Conservation (phyloP, 768 basidiomycete species). For the Suillus luteus region DNA sequence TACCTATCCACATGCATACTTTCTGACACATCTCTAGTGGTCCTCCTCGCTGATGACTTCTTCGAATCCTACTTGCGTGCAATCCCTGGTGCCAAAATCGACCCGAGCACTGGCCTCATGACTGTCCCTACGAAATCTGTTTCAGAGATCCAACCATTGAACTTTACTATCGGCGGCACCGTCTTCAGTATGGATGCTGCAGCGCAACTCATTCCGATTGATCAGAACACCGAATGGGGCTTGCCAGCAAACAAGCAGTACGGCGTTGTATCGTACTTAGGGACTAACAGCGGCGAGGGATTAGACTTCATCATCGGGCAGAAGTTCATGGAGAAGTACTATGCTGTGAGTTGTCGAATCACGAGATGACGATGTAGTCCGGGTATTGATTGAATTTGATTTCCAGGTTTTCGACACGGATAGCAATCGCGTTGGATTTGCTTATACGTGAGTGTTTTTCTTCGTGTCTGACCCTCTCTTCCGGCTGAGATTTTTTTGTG, state of each 20-base stretch:
- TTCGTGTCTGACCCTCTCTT: not conserved
- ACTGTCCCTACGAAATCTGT: constrained; percentile 4
- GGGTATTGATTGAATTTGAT: not conserved
- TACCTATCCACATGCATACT: not conserved
- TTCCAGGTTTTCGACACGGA: constrained; percentile 26
- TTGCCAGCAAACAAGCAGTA: not conserved
- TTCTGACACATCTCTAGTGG: constrained; percentile 4
- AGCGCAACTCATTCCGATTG: constrained; percentile 9
- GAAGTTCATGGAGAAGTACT: constrained; percentile 14
- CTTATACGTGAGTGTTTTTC: constrained; percentile 24
- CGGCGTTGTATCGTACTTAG: constrained; percentile 8
- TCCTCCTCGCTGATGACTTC: constrained; percentile 19
- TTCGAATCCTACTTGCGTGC: constrained; percentile 5
- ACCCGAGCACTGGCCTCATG: constrained; percentile 2
- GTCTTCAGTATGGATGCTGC: constrained; percentile 10
- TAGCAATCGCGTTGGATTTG: constrained; percentile 22
- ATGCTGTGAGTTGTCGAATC: constrained; percentile 7
- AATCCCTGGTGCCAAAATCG: constrained; percentile 8
- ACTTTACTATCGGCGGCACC: constrained; percentile 11
- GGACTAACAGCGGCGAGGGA: constrained; percentile 11
- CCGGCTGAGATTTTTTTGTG: constrained; percentile 1
- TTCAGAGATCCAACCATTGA: constrained; percentile 8
- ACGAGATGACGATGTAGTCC: too few species aligned
- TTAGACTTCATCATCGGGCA: constrained; percentile 10
- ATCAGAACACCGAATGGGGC: constrained; percentile 12